phyloP scores from a whole-genome alignment of 2,329 filamentous ascomycete genomes.

The Cylindrodendrum hubeiense region DNA sequence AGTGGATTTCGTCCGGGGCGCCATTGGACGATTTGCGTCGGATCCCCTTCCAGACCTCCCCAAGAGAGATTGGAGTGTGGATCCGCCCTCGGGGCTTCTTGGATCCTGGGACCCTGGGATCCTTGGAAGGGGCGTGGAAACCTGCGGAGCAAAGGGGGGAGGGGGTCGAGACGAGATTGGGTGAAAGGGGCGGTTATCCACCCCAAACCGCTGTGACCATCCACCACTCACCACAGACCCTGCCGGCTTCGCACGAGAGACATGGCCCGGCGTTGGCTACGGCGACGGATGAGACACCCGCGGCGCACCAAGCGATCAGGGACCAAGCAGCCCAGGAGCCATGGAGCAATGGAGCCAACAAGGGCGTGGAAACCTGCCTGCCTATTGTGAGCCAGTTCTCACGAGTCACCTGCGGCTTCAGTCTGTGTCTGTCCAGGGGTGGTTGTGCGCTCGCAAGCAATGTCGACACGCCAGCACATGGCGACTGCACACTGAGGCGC shows the following conservation, averaged over 20 bases:
- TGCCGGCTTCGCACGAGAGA: constrained; percentile 7
- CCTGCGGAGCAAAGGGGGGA: constrained; percentile 21
- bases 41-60: constrained; percentile 10
- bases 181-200: constrained; percentile 18
- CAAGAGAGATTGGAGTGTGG: constrained; percentile 31
- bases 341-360: neutral
- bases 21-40: constrained; percentile 22
- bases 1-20: constrained; percentile 12
- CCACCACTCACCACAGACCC: neutral
- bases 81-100: neutral
- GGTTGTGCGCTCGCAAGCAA: neutral
- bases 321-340: neutral
- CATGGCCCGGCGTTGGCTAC: constrained; percentile 1
- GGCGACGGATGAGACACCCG: constrained; percentile 21
- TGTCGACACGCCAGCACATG: no score
- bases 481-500: neutral
- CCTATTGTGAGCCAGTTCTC: neutral
- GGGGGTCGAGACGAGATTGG: constrained; percentile 24
- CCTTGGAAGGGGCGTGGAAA: constrained; percentile 15
- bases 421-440: neutral
- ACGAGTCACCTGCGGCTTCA: neutral
- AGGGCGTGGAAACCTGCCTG: neutral
- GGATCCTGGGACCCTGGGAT: neutral
- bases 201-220: constrained; percentile 19
- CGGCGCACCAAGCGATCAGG: constrained; percentile 6